Percentiles rank a stretch among this genome's conserved stretches.
phyloP scores from a whole-genome alignment of 2,329 filamentous ascomycete genomes.

The Microthyrium microscopicum region DNA sequence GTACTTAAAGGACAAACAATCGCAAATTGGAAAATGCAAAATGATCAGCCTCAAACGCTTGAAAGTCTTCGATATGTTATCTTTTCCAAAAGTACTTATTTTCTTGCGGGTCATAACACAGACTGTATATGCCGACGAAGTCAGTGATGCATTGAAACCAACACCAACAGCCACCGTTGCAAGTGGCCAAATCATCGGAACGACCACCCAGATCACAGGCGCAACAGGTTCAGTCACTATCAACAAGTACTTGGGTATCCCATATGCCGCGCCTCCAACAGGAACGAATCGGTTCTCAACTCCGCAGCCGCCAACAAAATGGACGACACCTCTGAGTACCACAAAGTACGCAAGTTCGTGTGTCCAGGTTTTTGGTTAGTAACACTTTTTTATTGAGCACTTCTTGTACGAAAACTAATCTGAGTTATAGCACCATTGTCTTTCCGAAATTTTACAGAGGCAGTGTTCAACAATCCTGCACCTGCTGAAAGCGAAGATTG shows the following conservation, averaged over 20 bases:
- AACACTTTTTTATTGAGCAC: not conserved
- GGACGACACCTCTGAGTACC: conserved; percentile 12
- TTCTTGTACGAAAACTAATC: not conserved
- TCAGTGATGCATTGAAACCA: no score
- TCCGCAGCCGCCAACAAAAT: conserved; percentile 11
- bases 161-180: not conserved
- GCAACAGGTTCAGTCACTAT: conserved; percentile 8
- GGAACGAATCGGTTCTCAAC: conserved; percentile 15
- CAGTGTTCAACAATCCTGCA: conserved; percentile 4
- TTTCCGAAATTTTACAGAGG: not conserved
- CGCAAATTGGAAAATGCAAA: no score
- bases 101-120: no score
- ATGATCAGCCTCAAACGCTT: no score
- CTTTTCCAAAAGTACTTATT: no score
- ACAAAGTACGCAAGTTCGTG: conserved; percentile 15
- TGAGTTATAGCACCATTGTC: not conserved
- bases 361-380: conserved; percentile 15
- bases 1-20: no score
- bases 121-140: no score
- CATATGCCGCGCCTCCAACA: conserved; percentile 16
- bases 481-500: conserved; percentile 33
- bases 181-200: not conserved
- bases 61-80: no score
- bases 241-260: conserved; percentile 18
- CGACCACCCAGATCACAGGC: not conserved